Evolutionary conservation across 1,139 yeast species (phyloP), one percentile per base, ranked within the genome.

Genomic region (Insectozyma bohioensis): DNA sequence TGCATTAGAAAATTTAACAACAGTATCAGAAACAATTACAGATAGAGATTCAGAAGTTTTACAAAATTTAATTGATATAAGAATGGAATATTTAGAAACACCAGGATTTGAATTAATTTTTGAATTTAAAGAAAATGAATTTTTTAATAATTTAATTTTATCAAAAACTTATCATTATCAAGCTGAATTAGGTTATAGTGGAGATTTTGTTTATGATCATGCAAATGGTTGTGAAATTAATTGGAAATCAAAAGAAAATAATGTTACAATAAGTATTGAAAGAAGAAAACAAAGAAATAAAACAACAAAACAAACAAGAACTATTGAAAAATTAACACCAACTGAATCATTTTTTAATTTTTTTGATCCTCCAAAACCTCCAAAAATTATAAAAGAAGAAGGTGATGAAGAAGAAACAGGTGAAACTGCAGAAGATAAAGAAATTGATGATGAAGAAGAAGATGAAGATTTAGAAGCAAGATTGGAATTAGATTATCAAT

Each of bases 281-380:
- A 85, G 88, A 74, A 84, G 97, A 67, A 92, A 92, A 66, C 99
- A 92, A 69, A 83, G 98, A 67, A 94, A 94, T 65, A 94, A 92
- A 71, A 88, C 85, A 60, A 92, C 99, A 41, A 88, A 88, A 63
- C 97, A 94, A 58, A 92, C 96, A 19, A 82, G 99, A 63, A 88
- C 96, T 29, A 84, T 92, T 51, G 97, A 92, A 63, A 90, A 92
- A 67, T 74, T 88, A 51, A 82, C 95, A 9, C 97, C 97, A 14
- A 79, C 82, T 34, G 95, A 86, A 53, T 87, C 97, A 16, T 92
- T 92, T 70, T 92, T 92, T 76, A 85, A 84, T 67, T 92, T 92
- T 67, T 94, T 92, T 61, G 86, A 79, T 52, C 98, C 98, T 24
- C 98, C 97, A 51, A 75, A 75, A 63, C 78, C 88, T 20, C 90